Evolutionary conservation across 2,329 filamentous ascomycete genomes (phyloP).

Genomic region (Pseudocercospora ulei): DNA sequence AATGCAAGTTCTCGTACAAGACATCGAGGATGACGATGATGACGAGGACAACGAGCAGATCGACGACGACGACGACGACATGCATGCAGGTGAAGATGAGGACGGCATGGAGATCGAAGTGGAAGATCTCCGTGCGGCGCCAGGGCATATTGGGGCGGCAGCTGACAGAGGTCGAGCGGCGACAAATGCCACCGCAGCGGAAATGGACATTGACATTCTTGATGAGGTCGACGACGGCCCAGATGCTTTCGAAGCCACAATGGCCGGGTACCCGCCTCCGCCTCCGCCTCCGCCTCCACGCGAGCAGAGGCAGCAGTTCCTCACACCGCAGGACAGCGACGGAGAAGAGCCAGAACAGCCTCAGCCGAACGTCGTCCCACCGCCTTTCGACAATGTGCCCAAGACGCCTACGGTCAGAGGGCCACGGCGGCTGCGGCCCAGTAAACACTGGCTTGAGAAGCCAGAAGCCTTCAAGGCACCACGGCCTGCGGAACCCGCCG

Average conservation of each 20-base stretch:
- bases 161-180: too few species aligned
- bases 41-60: constrained; percentile 42
- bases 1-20: constrained; percentile 25
- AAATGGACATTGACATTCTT: constrained; percentile 43
- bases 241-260: constrained; percentile 66
- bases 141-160: too few species aligned
- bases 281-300: constrained; percentile 46
- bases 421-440: constrained; percentile 50
- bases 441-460: constrained; percentile 77
- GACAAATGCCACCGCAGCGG: too few species aligned
- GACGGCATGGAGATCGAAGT: constrained; percentile 40
- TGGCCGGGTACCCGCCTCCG: constrained; percentile 64
- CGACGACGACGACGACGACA: constrained; percentile 36
- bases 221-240: constrained; percentile 53
- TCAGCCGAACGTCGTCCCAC: constrained; percentile 22
- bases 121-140: constrained; percentile 26
- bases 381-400: constrained; percentile 54
- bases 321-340: constrained; percentile 31
- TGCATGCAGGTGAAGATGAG: constrained; percentile 27
- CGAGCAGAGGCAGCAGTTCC: constrained; percentile 21
- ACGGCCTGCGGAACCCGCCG: constrained; percentile 52
- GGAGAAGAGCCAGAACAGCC: constrained; percentile 44
- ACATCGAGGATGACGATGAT: constrained; percentile 42
- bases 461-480: constrained; percentile 53
- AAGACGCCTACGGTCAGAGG: constrained; percentile 57